Evolutionary conservation across 192 early-diverging fungal species (phyloP), one percentile per base, ranked within the genome.

Genomic region (Podila minutissima): DNA sequence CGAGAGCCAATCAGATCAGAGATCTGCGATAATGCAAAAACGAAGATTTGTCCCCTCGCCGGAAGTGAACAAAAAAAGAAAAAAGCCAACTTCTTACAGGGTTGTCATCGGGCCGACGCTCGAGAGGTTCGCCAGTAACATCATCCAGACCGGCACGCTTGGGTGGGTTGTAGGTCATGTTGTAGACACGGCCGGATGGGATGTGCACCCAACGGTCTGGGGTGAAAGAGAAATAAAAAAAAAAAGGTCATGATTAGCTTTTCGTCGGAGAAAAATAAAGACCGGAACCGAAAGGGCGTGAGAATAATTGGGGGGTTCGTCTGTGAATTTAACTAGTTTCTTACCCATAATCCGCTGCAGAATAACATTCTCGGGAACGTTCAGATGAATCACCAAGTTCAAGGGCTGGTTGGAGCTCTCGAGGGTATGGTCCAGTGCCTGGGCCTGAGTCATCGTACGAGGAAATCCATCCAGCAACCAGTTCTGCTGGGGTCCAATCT

Each of bases 381-480:
- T 91, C 64, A 99, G 83, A 74, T 98, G 95, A 53, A 98, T 88
- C 20, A 97, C 96, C 11, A 94, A 74, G 74, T 94, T 94, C 59
- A 98, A 84, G 17, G 93, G 88, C 74, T 93, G 90, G 62, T 73
- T 75, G 24, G 75, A 67, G 33, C 69, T 68, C 28, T 85, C 72
- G 62, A 96, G 83, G 29, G 85, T 83, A 28, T 86, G 74, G 71
- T 93, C 91, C 69, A 98, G 82, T 3, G 87, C 85, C 65, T 89
- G 71, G 5, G 98, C 97, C 84, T 99, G 98, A 5, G 78, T 71
- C 35, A 94, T 83, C 5, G 92, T 97, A 33, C 98, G 88, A 64
- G 98, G 98, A 70, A 97, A 99, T 41, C 94, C 96, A 86, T 97
- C 96, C 41, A 97, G 88, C 31, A 97, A 82, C 93, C 94, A 95